Conservation (phyloP, 805 yeast species). For the Sugiyamaella marilandica region DNA sequence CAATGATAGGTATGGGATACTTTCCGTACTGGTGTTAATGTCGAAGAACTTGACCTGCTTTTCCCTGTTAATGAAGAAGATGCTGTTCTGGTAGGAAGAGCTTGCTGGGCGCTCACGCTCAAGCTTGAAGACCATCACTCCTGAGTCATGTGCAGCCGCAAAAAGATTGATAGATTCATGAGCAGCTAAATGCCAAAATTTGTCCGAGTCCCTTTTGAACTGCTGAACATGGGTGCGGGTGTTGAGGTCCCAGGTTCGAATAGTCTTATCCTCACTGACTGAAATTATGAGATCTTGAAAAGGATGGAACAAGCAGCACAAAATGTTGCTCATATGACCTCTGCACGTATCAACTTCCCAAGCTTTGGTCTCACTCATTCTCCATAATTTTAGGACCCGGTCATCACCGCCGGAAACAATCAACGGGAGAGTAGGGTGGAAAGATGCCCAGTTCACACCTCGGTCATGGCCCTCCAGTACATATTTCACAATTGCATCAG, state of each 20-base stretch:
- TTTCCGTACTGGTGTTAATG: slow-evolving; percentile 54
- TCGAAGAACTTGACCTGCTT: slow-evolving; percentile 82
- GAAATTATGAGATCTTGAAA: slow-evolving; percentile 87
- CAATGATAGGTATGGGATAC: slow-evolving; percentile 77
- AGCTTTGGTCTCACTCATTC: slow-evolving; percentile 95
- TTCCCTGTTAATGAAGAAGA: slow-evolving; percentile 74
- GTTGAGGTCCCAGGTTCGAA: slow-evolving; percentile 95
- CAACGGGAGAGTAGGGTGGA: slow-evolving; percentile 93
- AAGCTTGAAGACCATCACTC: slow-evolving; percentile 95
- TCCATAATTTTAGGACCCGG: slow-evolving; percentile 90
- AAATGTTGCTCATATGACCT: slow-evolving; percentile 93
- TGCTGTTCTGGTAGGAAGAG: slow-evolving; percentile 61
- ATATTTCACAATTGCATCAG: slow-evolving; percentile 90
- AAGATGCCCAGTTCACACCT: slow-evolving; percentile 97
- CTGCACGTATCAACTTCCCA: slow-evolving; percentile 99
- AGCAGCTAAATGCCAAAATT: slow-evolving; percentile 88
- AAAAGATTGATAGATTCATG: slow-evolving; percentile 90
- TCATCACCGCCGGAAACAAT: slow-evolving; percentile 97
- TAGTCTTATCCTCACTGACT: slow-evolving; percentile 92
- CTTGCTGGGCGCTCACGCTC: slow-evolving; percentile 98
- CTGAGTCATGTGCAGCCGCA: slow-evolving; percentile 95
- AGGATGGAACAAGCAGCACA: slow-evolving; percentile 88
- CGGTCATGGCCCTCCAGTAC: slow-evolving; percentile 97
- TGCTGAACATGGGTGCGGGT: slow-evolving; percentile 90
- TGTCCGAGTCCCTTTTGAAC: slow-evolving; percentile 87